Percentiles rank a stretch among this genome's conserved stretches.
Conservation (phyloP, 1,284 basidiomycete genomes). For the Rhizoctonia solani region DNA sequence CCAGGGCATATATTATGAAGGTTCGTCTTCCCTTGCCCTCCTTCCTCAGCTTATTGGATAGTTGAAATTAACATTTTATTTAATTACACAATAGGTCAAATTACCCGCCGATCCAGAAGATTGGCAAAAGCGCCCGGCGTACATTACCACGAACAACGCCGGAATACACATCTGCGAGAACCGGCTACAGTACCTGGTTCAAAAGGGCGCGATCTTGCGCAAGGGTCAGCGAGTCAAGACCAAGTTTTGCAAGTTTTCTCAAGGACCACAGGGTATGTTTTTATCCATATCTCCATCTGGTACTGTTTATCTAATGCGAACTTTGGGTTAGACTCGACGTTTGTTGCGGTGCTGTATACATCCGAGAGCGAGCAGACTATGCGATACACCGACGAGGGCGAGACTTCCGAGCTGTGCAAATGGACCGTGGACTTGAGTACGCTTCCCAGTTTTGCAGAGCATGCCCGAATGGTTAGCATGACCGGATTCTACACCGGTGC, state of each 20-base stretch:
- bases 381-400: slow-evolving; percentile 81
- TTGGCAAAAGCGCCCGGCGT: slow-evolving; percentile 76
- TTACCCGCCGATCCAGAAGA: slow-evolving; percentile 80
- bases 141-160: slow-evolving; percentile 73
- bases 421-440: slow-evolving; percentile 81
- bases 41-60: no score
- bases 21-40: slow-evolving; percentile 46
- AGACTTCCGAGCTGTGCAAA: slow-evolving; percentile 74
- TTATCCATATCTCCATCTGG: not conserved
- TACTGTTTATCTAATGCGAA: not conserved
- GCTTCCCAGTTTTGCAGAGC: slow-evolving; percentile 73
- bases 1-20: slow-evolving; percentile 82
- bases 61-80: not conserved
- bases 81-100: slow-evolving; percentile 60
- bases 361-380: slow-evolving; percentile 71
- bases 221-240: slow-evolving; percentile 82
- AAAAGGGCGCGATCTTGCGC: slow-evolving; percentile 76
- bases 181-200: slow-evolving; percentile 76
- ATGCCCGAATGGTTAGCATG: slow-evolving; percentile 47
- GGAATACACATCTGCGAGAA: slow-evolving; percentile 79
- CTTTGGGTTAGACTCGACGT: slow-evolving; percentile 62
- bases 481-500: slow-evolving; percentile 78
- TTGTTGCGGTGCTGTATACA: slow-evolving; percentile 76
- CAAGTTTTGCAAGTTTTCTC: slow-evolving; percentile 57
- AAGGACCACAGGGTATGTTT: slow-evolving; percentile 39